phyloP scores from a whole-genome alignment of 257 asterid species.

The Linaria vulgaris region DNA sequence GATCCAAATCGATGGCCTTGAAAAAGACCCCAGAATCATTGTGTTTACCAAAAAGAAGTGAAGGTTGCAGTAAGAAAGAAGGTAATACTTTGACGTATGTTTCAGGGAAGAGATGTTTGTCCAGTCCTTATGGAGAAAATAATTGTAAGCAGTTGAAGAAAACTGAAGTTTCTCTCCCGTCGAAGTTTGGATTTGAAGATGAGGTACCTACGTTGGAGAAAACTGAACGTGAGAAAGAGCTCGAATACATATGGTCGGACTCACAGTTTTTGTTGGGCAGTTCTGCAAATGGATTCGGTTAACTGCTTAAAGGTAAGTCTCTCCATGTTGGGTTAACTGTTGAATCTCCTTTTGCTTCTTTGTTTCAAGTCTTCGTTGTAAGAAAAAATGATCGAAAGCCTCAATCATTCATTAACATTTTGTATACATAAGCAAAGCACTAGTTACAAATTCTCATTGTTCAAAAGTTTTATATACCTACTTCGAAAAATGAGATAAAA shows the following conservation, averaged over 20 bases:
- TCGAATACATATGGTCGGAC: constrained; percentile 38
- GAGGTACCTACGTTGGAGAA: constrained; percentile 37
- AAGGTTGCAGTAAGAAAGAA: too few relatives aligned
- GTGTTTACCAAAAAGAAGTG: background rate
- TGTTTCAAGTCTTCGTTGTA: too few relatives aligned
- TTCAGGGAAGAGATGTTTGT: too few relatives aligned
- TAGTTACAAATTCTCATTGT: too few relatives aligned
- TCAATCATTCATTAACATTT: too few relatives aligned
- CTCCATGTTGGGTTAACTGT: background rate
- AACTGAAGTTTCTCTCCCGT: constrained; percentile 25
- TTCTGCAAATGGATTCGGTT: constrained; percentile 11
- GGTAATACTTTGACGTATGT: background rate
- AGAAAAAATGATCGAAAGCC: too few relatives aligned
- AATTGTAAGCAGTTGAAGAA: background rate
- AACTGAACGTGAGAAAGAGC: constrained; percentile 35
- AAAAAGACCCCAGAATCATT: too few relatives aligned
- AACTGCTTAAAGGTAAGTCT: constrained; percentile 29
- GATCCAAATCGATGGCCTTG: too few relatives aligned
- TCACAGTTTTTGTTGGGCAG: constrained; percentile 7
- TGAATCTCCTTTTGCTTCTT: background rate
- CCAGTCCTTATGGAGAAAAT: constrained; percentile 2
- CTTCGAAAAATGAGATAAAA: too few relatives aligned
- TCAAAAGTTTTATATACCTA: too few relatives aligned
- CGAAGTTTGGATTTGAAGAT: constrained; percentile 48
- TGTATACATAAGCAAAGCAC: too few relatives aligned